Conservation (phyloP, 169 alveolate genomes). For the Plasmodium gaboni region DNA sequence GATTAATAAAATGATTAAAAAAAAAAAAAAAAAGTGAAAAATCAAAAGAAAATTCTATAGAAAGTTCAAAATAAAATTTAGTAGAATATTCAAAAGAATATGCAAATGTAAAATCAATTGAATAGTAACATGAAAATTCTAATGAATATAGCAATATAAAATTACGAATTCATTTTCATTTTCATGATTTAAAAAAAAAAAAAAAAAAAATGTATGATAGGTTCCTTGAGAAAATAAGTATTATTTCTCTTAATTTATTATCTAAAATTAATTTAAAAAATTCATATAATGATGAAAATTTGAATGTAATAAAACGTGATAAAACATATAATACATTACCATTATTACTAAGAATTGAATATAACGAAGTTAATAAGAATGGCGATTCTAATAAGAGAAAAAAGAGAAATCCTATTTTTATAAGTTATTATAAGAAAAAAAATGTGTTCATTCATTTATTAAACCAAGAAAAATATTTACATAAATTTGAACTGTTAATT, state of each 20-base stretch:
- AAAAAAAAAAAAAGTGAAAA: background rate
- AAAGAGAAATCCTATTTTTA: slow-evolving; percentile 6
- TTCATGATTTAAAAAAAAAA: background rate
- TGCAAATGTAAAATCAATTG: too few relatives aligned
- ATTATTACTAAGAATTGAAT: slow-evolving; percentile 33
- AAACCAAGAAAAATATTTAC: slow-evolving; percentile 19
- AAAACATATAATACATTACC: slow-evolving; percentile 6
- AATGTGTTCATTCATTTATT: slow-evolving; percentile 24
- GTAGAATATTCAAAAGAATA: too few relatives aligned
- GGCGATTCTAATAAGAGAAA: slow-evolving; percentile 10
- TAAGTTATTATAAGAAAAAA: slow-evolving; percentile 16
- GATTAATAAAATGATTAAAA: background rate
- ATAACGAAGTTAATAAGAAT: too few relatives aligned
- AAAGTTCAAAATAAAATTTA: too few relatives aligned
- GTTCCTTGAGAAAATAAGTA: slow-evolving; percentile 42
- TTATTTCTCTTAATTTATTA: slow-evolving; percentile 40
- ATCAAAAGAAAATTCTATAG: too few relatives aligned
- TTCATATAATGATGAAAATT: background rate
- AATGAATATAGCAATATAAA: background rate
- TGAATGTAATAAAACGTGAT: slow-evolving; percentile 18
- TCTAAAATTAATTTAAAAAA: slow-evolving; percentile 21
- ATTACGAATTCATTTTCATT: too few relatives aligned
- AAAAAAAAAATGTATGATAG: slow-evolving; percentile 61
- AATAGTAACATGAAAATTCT: background rate
- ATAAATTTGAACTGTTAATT: slow-evolving; percentile 3